A percentile compares a stretch with the other conserved stretches of the same genome.
Conservation (phyloP, 164 flowering plant species). For the Chloranthus sessilifolius region DNA sequence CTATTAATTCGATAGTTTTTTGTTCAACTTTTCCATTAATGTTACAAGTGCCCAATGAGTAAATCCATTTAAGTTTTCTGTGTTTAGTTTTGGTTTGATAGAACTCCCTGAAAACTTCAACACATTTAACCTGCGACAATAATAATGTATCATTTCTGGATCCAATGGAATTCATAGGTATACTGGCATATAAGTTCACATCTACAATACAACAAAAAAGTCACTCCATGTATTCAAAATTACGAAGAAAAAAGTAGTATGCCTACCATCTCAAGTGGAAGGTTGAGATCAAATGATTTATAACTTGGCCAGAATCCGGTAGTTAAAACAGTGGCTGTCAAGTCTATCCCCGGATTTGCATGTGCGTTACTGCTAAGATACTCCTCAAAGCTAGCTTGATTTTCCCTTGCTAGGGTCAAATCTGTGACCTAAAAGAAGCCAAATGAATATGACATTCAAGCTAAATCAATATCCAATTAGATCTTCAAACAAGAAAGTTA, state of each 20-base stretch:
- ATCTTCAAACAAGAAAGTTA: neutral
- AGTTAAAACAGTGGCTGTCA: slow-evolving; percentile 86
- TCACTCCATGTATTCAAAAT: too few relatives aligned
- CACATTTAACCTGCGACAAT: slow-evolving; percentile 57
- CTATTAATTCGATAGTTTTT: slow-evolving; percentile 76
- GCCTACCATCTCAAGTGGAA: slow-evolving; percentile 81
- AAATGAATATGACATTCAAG: slow-evolving; percentile 2
- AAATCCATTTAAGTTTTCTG: slow-evolving; percentile 91
- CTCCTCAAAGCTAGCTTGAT: slow-evolving; percentile 73
- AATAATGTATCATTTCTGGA: too few relatives aligned
- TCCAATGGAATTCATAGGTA: too few relatives aligned
- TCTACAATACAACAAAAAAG: too few relatives aligned
- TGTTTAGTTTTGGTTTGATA: slow-evolving; percentile 83
- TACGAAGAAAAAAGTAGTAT: too few relatives aligned
- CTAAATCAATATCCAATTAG: neutral
- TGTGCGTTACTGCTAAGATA: slow-evolving; percentile 46
- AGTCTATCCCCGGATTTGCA: slow-evolving; percentile 80
- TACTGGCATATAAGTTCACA: too few relatives aligned
- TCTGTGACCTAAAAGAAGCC: slow-evolving; percentile 60
- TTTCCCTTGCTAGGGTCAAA: slow-evolving; percentile 79
- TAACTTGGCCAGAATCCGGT: slow-evolving; percentile 97
- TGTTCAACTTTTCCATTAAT: slow-evolving; percentile 74
- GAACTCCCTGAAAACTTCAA: slow-evolving; percentile 80
- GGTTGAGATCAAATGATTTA: slow-evolving; percentile 82
- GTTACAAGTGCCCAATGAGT: slow-evolving; percentile 84